Conservation (phyloP, 1,139 yeast species). For the Geotrichum australiense region DNA sequence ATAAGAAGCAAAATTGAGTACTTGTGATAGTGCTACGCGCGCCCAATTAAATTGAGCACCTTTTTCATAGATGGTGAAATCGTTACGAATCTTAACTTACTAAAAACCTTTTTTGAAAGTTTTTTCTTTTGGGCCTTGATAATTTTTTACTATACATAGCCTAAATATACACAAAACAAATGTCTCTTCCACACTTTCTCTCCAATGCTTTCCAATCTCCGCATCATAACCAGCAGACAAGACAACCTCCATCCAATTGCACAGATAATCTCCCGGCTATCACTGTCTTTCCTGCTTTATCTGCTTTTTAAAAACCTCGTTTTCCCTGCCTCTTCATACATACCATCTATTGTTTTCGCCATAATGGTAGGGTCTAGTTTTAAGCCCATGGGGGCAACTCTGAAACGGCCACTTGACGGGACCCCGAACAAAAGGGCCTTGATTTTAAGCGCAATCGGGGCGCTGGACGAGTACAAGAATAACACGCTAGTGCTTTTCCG, state of each 20-base stretch:
- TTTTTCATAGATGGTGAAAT: too few species aligned
- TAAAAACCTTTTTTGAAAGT: too few species aligned
- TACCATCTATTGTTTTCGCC: constrained; percentile 12
- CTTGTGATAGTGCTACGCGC: too few species aligned
- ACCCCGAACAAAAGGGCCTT: constrained; percentile 30
- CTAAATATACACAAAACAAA: too few species aligned
- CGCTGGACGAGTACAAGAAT: constrained; percentile 43
- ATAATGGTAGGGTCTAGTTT: constrained; percentile 14
- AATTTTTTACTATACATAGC: too few species aligned
- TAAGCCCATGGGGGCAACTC: neutral
- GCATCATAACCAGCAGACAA: constrained; percentile 16
- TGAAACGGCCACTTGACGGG: neutral
- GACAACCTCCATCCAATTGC: constrained; percentile 17
- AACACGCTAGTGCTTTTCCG: constrained; percentile 42
- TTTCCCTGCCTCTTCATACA: constrained; percentile 4
- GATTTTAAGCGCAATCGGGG: constrained; percentile 45
- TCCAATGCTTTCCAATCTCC: constrained; percentile 9
- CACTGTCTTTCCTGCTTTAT: constrained; percentile 11
- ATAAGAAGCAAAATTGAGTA: too few species aligned
- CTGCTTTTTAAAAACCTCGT: constrained; percentile 3
- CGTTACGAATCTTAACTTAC: too few species aligned
- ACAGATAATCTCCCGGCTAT: constrained; percentile 14
- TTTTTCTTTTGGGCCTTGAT: too few species aligned
- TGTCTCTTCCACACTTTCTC: too few species aligned
- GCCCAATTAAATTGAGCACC: too few species aligned